Percentiles rank a stretch among this genome's conserved stretches.
phyloP scores from a whole-genome alignment of 2,329 filamentous ascomycete species.

The Colletotrichum musicola region DNA sequence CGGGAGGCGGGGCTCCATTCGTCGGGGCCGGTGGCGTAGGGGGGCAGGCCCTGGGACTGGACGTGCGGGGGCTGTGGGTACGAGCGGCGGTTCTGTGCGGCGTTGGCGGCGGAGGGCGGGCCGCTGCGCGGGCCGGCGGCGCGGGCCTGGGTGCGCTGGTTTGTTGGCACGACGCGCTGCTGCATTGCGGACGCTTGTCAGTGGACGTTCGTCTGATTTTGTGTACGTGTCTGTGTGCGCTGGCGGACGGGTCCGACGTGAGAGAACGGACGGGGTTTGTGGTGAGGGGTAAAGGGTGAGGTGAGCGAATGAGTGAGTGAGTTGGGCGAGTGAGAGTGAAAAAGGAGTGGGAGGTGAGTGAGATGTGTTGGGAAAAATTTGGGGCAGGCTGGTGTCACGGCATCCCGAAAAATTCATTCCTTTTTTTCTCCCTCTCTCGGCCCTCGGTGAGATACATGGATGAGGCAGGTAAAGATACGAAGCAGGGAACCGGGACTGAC shows the following conservation, averaged over 20 bases:
- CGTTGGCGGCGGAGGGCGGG: constrained; percentile 35
- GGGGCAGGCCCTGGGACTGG: constrained; percentile 26
- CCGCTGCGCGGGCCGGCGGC: constrained; percentile 32
- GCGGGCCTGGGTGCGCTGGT: constrained; percentile 25
- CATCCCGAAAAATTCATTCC: neutral
- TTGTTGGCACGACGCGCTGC: constrained; percentile 30
- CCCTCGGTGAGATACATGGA: neutral
- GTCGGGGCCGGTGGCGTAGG: constrained; percentile 29
- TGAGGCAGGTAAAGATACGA: too few relatives aligned
- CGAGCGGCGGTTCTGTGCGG: constrained; percentile 32
- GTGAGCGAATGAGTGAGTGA: constrained; percentile 12
- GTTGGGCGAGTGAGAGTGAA: constrained; percentile 7
- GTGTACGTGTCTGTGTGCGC: neutral
- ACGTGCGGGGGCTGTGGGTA: constrained; percentile 29
- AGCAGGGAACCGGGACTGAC: constrained; percentile 7
- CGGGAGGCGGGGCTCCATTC: constrained; percentile 30
- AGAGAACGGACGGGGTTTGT: neutral
- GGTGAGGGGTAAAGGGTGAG: neutral
- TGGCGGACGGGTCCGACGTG: neutral
- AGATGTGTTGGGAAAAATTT: constrained; percentile 5
- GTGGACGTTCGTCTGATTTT: constrained; percentile 12
- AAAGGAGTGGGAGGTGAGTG: constrained; percentile 3
- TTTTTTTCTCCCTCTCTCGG: neutral
- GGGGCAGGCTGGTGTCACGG: constrained; percentile 6
- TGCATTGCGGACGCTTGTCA: constrained; percentile 27